phyloP scores from a whole-genome alignment of 1,139 yeast genomes.

The Candida tropicalis region DNA sequence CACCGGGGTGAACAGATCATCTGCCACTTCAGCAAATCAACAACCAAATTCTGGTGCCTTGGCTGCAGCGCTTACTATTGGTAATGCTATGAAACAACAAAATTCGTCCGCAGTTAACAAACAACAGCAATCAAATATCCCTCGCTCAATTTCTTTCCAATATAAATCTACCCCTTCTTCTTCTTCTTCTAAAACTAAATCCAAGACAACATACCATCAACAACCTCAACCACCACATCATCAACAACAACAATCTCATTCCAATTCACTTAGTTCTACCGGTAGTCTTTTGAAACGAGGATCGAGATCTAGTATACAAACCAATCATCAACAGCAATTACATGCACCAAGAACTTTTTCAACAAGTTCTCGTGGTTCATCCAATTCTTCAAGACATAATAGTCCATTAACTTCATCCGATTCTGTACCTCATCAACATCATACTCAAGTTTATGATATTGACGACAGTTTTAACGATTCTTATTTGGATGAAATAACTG shows the following conservation, averaged over 20 bases:
- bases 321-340: constrained; percentile 5
- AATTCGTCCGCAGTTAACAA: not conserved
- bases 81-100: constrained; percentile 24
- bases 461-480: constrained; percentile 35
- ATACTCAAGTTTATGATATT: constrained; percentile 23
- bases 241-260: constrained; percentile 5
- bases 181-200: too few relatives aligned
- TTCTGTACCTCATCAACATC: constrained; percentile 9
- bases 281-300: constrained; percentile 22
- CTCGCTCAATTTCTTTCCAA: constrained; percentile 10
- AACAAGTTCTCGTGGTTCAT: constrained; percentile 19
- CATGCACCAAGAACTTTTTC: constrained; percentile 17
- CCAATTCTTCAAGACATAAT: constrained; percentile 9
- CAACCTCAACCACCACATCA: not conserved
- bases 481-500: constrained; percentile 32
- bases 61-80: constrained; percentile 52
- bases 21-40: constrained; percentile 34
- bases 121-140: constrained; percentile 4
- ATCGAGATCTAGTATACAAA: constrained; percentile 15
- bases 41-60: constrained; percentile 42
- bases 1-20: constrained; percentile 47
- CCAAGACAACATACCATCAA: not conserved
- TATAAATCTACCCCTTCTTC: not conserved
- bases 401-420: constrained; percentile 14
- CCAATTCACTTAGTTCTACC: constrained; percentile 10